Evolutionary conservation across 2,329 filamentous ascomycete genomes (phyloP), one percentile per base, ranked within the genome.

Genomic region (Colletotrichum tamarilloi): DNA sequence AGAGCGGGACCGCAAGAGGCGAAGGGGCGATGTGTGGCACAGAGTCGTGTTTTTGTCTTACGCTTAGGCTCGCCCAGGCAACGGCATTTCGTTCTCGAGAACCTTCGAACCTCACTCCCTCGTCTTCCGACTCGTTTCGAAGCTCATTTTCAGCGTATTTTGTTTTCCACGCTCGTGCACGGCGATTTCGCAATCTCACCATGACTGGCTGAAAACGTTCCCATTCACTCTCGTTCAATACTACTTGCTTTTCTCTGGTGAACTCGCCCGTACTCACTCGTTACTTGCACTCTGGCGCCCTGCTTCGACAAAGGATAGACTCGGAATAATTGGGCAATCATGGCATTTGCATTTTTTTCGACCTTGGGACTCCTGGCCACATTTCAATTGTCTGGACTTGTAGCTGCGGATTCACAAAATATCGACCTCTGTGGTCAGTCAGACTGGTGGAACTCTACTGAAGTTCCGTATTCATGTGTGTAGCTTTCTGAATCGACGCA

Each of bases 391-490:
- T 12, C 12, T 32, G 71, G 71, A 16, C 26, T 24, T 5, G 67
- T 26, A 12, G 46, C 32, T n/a, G 70, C 70, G n/a, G 67, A 62
- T 14, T 12, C 52, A 1, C 60, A 60, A 19, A 67, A 73, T 22
- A 32, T 73, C 67, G 55, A 42, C 32, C 71, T 73, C 4, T 73
- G 71, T 42, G 71, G 71, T 42, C 71, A 73, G 38, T 73, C 71
- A 19, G 71, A 73, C 56, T 68, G 68, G 55, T 73, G 71, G 71
- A 73, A 73, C 67, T 65, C 71, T 16, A 73, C 71, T 9, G 67
- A 70, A 11, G 71, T 73, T 24, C 71, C 71, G 14, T 73, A 73
- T 58, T 73, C 71, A 59, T 73, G 71, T 73, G n/a, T 24, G 49
- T 62, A 19, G 32, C 38, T n/a, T 2, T 19, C 14, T 1, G 11